phyloP scores from a whole-genome alignment of 495 filamentous ascomycete genomes.

The Penicillium cosmopolitanum region DNA sequence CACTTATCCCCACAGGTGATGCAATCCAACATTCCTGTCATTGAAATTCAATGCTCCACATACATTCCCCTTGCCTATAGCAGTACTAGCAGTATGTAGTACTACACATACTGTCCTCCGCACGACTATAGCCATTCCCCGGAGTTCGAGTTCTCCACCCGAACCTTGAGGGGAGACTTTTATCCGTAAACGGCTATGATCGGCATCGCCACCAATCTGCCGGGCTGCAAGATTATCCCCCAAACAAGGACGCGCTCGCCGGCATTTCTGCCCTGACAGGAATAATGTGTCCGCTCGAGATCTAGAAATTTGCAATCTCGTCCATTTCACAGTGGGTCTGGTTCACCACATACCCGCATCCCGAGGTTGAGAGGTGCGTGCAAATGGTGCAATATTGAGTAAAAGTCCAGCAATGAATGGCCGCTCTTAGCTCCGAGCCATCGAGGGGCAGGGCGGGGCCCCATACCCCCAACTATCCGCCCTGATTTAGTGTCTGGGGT shows the following conservation, averaged over 20 bases:
- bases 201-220: background rate
- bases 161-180: constrained; percentile 9
- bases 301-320: background rate
- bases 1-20: too few relatives aligned
- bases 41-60: too few relatives aligned
- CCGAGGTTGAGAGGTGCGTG: background rate
- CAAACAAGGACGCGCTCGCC: background rate
- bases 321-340: background rate
- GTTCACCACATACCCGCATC: background rate
- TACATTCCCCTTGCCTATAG: too few relatives aligned
- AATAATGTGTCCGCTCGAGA: constrained; percentile 1
- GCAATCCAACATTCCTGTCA: too few relatives aligned
- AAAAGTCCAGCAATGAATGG: background rate
- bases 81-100: background rate
- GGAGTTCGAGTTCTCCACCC: background rate
- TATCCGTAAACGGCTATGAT: constrained; percentile 1
- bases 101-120: background rate
- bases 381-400: background rate
- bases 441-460: background rate
- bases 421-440: background rate
- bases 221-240: background rate
- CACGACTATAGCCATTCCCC: background rate
- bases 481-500: background rate
- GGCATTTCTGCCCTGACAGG: constrained; percentile 1
- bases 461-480: background rate